phyloP scores from a whole-genome alignment of 225 moss, liverwort and hornwort genomes.

The Antitrichia curtipendula region DNA sequence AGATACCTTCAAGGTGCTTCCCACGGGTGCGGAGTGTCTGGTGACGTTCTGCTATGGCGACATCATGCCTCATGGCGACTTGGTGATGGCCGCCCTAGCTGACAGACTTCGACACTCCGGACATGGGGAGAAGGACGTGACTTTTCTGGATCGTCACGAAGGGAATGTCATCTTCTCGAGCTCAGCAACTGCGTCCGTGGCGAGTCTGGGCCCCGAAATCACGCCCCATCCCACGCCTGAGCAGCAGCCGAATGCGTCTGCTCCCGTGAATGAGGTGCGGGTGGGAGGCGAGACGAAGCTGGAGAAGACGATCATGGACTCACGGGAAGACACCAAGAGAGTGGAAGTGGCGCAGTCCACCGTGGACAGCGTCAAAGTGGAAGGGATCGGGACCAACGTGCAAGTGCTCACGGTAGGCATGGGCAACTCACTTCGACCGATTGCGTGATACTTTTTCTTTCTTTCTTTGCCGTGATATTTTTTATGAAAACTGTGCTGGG shows the following conservation, averaged over 20 bases:
- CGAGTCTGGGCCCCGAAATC: conserved; percentile 25
- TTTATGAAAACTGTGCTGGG: not conserved
- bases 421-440: not conserved
- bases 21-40: conserved; percentile 53
- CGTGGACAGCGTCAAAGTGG: conserved; percentile 81
- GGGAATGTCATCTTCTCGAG: conserved; percentile 25
- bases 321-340: conserved; percentile 60
- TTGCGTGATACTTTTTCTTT: not conserved
- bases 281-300: conserved; percentile 65
- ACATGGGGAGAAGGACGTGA: conserved; percentile 17
- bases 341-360: conserved; percentile 65
- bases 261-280: conserved; percentile 49
- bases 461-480: not conserved
- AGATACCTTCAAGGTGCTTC: conserved; percentile 65
- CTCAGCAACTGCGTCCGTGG: conserved; percentile 51
- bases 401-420: conserved; percentile 61
- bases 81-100: conserved; percentile 75
- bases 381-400: conserved; percentile 86
- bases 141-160: conserved; percentile 47
- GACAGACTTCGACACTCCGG: conserved; percentile 52
- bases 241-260: conserved; percentile 30
- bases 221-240: conserved; percentile 22
- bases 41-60: conserved; percentile 87
- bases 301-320: conserved; percentile 67
- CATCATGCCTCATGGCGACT: conserved; percentile 83